These are phyloP conservation scores for Areca catechu DNA, from an alignment of 176 grass and related monocot species.

Conservation along the genomic window DNA sequence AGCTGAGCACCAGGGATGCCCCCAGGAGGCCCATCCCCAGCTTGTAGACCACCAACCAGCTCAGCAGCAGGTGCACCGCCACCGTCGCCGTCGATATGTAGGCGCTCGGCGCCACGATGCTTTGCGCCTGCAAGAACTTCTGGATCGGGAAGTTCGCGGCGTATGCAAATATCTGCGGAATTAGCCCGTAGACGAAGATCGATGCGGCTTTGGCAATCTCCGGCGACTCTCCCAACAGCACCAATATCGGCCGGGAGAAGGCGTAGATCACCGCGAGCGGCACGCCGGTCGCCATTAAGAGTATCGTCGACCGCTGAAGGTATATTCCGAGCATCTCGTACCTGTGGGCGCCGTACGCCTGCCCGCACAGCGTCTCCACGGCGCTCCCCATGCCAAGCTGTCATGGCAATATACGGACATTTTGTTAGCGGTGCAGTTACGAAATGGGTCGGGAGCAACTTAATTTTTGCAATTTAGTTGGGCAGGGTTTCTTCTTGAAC, in stretches of 20 bases:
- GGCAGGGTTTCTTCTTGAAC: too few species aligned
- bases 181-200: constrained; percentile 31
- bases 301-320: too few species aligned
- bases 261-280: constrained; percentile 37
- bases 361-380: constrained; percentile 36
- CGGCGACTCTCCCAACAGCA: constrained; percentile 30
- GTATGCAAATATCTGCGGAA: constrained; percentile 37
- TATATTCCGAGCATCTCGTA: too few species aligned
- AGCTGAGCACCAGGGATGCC: constrained; percentile 61
- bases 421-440: background rate
- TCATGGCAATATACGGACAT: background rate
- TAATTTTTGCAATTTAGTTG: too few species aligned
- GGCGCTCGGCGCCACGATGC: constrained; percentile 33
- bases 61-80: constrained; percentile 16
- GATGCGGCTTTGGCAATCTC: constrained; percentile 30
- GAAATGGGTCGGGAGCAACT: too few species aligned
- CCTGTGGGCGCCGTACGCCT: constrained; percentile 32
- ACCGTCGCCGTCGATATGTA: constrained; percentile 28
- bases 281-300: constrained; percentile 20
- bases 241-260: constrained; percentile 30
- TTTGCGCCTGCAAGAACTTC: constrained; percentile 49
- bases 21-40: constrained; percentile 57
- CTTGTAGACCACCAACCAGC: background rate
- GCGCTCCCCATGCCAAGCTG: constrained; percentile 41
- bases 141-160: constrained; percentile 39